Conservation (phyloP, 495 filamentous ascomycete genomes). For the Viridothelium virens region DNA sequence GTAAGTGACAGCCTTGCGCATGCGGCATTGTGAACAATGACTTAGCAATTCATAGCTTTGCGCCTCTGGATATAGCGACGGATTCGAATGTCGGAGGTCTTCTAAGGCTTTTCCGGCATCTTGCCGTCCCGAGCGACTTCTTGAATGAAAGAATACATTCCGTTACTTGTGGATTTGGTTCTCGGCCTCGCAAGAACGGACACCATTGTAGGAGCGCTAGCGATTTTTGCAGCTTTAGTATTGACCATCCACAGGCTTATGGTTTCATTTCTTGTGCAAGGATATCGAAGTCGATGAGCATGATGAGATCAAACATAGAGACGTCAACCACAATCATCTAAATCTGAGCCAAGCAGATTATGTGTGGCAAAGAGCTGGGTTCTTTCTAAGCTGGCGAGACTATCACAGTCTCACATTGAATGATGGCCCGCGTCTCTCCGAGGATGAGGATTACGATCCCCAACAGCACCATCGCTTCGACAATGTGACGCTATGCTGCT, state of each 20-base stretch:
- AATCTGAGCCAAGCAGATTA: constrained; percentile 20
- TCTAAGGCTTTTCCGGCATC: constrained; percentile 17
- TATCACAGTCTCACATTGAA: constrained; percentile 8
- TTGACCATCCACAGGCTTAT: constrained; percentile 14
- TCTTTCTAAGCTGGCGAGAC: constrained; percentile 13
- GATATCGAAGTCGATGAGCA: constrained; percentile 16
- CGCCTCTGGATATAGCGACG: constrained; percentile 14
- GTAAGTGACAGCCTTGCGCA: constrained; percentile 4
- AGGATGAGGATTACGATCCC: constrained; percentile 4
- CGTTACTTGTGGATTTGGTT: constrained; percentile 20
- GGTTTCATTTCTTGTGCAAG: constrained; percentile 22
- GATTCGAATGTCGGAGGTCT: constrained; percentile 5
- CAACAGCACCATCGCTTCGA: constrained; percentile 11
- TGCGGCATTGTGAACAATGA: background rate
- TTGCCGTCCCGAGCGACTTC: constrained; percentile 15
- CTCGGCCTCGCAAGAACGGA: constrained; percentile 9
- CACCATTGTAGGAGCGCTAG: constrained; percentile 13
- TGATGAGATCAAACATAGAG: constrained; percentile 10
- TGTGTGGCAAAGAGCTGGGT: constrained; percentile 19
- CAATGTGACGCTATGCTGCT: constrained; percentile 19
- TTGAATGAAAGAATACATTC: constrained; percentile 17
- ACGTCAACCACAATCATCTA: constrained; percentile 8
- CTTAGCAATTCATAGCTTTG: constrained; percentile 8
- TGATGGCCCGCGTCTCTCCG: constrained; percentile 7
- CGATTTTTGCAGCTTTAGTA: constrained; percentile 1